phyloP scores from a whole-genome alignment of 2,329 filamentous ascomycete species.

The Orbilia oligospora region DNA sequence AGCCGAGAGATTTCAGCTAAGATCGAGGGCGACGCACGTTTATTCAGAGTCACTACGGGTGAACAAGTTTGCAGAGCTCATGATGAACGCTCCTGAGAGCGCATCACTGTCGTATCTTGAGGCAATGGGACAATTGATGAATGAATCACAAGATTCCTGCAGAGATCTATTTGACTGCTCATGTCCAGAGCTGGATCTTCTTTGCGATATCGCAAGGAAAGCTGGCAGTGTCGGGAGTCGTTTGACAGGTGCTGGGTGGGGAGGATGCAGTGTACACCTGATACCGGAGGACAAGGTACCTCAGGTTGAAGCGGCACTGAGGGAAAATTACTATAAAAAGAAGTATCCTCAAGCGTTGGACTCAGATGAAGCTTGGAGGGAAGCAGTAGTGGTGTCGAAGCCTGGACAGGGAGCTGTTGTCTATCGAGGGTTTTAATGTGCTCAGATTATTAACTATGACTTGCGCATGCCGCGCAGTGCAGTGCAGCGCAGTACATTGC shows the following conservation, averaged over 20 bases:
- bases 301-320: constrained; percentile 81
- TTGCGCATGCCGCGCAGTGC: constrained; percentile 6
- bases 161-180: constrained; percentile 91
- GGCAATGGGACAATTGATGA: constrained; percentile 84
- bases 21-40: constrained; percentile 89
- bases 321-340: constrained; percentile 85
- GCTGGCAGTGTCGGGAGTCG: constrained; percentile 88
- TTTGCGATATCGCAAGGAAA: constrained; percentile 82
- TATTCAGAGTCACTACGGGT: constrained; percentile 91
- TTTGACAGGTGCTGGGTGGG: constrained; percentile 95
- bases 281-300: constrained; percentile 87
- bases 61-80: constrained; percentile 82
- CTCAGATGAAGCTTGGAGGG: constrained; percentile 78
- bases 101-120: constrained; percentile 77
- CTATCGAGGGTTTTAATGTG: constrained; percentile 60
- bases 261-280: constrained; percentile 94
- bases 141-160: constrained; percentile 89
- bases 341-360: constrained; percentile 75
- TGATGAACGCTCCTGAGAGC: constrained; percentile 71
- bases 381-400: constrained; percentile 89
- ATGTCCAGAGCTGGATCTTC: constrained; percentile 89
- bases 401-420: constrained; percentile 77
- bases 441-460: constrained; percentile 4
- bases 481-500: constrained; percentile 9
- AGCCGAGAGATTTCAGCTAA: constrained; percentile 87